Percentiles rank a stretch among this genome's conserved stretches.
Conservation (phyloP, 129 eudicot species). For the Centrapalus pauciflorus region DNA sequence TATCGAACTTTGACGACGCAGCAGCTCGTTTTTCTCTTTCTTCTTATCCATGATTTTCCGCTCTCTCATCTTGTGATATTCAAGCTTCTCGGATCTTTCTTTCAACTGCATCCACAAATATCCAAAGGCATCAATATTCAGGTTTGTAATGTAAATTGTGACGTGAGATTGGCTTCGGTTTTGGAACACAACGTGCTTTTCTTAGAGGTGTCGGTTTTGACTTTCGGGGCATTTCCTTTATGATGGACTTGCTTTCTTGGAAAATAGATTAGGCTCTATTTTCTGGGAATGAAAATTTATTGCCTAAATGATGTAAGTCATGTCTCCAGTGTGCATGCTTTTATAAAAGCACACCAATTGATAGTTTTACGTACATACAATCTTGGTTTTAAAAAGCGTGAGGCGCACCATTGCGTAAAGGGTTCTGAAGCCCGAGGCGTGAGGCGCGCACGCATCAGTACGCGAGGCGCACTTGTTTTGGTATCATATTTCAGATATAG, state of each 20-base stretch:
- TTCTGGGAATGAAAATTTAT: neutral
- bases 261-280: neutral
- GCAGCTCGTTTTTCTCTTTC: constrained; percentile 48
- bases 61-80: constrained; percentile 69
- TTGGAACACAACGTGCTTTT: neutral
- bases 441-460: too few relatives aligned
- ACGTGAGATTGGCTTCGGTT: too few relatives aligned
- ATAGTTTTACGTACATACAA: neutral
- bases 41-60: constrained; percentile 44
- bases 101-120: constrained; percentile 41
- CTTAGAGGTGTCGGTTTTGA: neutral
- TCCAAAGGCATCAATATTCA: too few relatives aligned
- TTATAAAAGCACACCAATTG: neutral
- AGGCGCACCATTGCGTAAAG: too few relatives aligned
- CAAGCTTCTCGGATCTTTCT: constrained; percentile 79
- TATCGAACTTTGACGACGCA: constrained; percentile 55
- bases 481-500: too few relatives aligned
- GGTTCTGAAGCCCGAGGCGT: too few relatives aligned
- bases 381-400: too few relatives aligned
- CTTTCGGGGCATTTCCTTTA: neutral
- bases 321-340: neutral
- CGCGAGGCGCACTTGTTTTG: too few relatives aligned
- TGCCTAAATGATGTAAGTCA: neutral
- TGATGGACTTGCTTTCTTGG: neutral
- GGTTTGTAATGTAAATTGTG: too few relatives aligned